Evolutionary conservation across 164 flowering plant species (phyloP).

Genomic region (Umbellularia californica): DNA sequence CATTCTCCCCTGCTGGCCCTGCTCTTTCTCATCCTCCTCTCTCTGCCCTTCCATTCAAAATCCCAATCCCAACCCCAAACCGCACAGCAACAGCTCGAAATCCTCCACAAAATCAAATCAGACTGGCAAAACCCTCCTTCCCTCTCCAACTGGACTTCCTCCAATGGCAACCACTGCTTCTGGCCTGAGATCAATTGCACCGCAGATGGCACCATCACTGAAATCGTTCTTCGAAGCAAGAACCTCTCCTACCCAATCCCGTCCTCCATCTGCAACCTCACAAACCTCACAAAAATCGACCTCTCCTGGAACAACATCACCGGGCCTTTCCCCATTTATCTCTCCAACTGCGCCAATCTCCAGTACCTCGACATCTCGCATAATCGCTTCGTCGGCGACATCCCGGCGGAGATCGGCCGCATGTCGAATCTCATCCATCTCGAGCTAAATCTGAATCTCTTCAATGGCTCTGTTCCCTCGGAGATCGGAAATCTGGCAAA

Average conservation of each 20-base stretch:
- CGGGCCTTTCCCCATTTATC: conserved; percentile 49
- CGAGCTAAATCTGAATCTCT: conserved; percentile 28
- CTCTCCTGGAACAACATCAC: conserved; percentile 40
- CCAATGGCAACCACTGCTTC: conserved; percentile 30
- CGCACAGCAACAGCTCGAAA: conserved; percentile 3
- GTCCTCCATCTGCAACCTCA: conserved; percentile 43
- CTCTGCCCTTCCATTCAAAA: neutral
- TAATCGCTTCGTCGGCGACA: conserved; percentile 57
- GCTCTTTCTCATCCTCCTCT: neutral
- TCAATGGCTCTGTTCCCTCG: conserved; percentile 54
- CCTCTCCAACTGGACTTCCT: conserved; percentile 34
- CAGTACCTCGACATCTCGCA: conserved; percentile 45
- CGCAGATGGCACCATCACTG: conserved; percentile 27
- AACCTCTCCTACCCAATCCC: conserved; percentile 34
- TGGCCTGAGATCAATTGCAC: conserved; percentile 43
- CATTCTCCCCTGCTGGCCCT: neutral
- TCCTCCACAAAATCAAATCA: conserved; percentile 30
- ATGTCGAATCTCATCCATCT: conserved; percentile 29
- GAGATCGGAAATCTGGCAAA: conserved; percentile 57
- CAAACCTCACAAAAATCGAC: conserved; percentile 35
- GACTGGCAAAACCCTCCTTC: conserved; percentile 24
- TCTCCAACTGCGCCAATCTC: conserved; percentile 57
- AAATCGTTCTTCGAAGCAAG: conserved; percentile 16
- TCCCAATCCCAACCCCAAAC: neutral
- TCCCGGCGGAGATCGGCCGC: conserved; percentile 49